phyloP scores from a whole-genome alignment of 1,139 yeast species.

The Yamadazyma atmosphaerica region DNA sequence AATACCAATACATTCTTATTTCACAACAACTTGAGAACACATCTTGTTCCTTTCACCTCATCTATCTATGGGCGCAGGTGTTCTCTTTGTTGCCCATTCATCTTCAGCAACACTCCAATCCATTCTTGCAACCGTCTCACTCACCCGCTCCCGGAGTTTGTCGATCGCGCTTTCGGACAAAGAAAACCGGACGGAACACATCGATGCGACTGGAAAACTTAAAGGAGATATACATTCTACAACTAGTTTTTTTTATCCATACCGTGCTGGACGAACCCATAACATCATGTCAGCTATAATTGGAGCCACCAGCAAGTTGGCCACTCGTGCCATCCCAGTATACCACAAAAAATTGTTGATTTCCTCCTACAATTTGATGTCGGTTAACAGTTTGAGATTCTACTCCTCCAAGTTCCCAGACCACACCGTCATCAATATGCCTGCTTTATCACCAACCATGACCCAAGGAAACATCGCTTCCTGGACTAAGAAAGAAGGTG shows the following conservation, averaged over 20 bases:
- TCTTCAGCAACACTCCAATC: no score
- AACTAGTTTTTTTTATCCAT: no score
- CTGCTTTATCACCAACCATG: slow-evolving; percentile 98
- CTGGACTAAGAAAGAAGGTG: slow-evolving; percentile 91
- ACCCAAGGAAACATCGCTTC: slow-evolving; percentile 88
- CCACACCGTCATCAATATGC: slow-evolving; percentile 78
- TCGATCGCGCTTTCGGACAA: slow-evolving; percentile 7
- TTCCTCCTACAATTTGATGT: slow-evolving; percentile 14
- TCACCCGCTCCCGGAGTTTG: neutral
- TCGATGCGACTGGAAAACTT: slow-evolving; percentile 15
- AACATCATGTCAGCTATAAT: slow-evolving; percentile 6
- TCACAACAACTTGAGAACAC: no score
- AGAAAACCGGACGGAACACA: slow-evolving; percentile 15
- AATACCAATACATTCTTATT: no score
- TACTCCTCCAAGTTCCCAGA: slow-evolving; percentile 56
- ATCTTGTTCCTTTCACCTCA: no score
- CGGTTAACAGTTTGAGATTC: slow-evolving; percentile 23
- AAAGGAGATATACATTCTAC: neutral
- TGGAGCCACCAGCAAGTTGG: slow-evolving; percentile 13
- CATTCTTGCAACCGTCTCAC: no score
- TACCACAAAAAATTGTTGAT: slow-evolving; percentile 12
- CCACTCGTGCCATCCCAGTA: slow-evolving; percentile 11
- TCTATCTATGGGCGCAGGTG: no score
- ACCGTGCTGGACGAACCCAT: no score
- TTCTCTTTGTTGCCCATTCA: no score